Conservation (phyloP, 257 asterid species). For the Salvia miltiorrhiza region DNA sequence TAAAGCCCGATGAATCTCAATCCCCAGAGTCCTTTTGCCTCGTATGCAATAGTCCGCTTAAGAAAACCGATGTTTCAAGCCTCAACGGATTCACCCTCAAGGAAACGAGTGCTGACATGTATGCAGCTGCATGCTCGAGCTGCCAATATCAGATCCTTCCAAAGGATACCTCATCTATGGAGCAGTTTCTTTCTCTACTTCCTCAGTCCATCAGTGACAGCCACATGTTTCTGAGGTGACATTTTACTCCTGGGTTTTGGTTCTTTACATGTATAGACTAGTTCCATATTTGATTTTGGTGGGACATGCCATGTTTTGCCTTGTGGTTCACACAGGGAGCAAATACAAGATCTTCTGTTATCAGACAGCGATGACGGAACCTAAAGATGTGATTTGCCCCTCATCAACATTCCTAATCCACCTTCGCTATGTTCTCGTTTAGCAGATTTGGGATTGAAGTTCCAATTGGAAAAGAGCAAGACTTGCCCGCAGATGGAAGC, state of each 20-base stretch:
- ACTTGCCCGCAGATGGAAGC: conserved; percentile 4
- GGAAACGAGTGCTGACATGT: conserved; percentile 27
- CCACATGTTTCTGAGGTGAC: conserved; percentile 49
- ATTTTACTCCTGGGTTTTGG: not conserved
- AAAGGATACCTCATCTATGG: conserved; percentile 46
- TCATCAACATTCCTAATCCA: not conserved
- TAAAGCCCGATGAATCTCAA: conserved; percentile 54
- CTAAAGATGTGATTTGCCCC: conserved; percentile 20
- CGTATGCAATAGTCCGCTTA: conserved; percentile 79
- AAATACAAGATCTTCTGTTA: conserved; percentile 68
- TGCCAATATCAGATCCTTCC: conserved; percentile 94
- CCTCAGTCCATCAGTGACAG: conserved; percentile 45
- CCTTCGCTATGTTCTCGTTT: not conserved
- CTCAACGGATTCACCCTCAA: conserved; percentile 25
- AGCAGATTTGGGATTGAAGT: not conserved
- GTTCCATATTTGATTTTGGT: not conserved
- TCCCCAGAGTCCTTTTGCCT: conserved; percentile 71
- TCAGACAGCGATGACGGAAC: conserved; percentile 61
- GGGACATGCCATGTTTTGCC: not conserved
- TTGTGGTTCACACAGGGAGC: conserved; percentile 47
- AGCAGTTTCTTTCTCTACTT: conserved; percentile 53
- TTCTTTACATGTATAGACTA: not conserved
- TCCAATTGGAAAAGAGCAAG: not conserved
- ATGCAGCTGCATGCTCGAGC: conserved; percentile 54
- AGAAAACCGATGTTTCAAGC: conserved; percentile 31